Conservation (phyloP, 176 grass and related monocot genomes). For the Cocos nucifera region DNA sequence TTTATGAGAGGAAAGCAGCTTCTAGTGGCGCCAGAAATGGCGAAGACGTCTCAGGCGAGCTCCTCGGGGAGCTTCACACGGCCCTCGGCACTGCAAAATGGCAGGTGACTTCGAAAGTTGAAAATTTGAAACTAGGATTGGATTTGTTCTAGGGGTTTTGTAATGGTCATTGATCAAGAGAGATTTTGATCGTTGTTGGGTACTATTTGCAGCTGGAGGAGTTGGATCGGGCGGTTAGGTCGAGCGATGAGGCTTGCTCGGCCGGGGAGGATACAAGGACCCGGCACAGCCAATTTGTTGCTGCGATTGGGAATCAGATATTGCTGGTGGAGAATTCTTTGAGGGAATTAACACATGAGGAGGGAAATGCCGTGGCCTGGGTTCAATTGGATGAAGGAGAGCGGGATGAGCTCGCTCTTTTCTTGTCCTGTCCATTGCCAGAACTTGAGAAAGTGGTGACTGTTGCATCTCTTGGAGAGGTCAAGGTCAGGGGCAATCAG, state of each 20-base stretch:
- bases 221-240: constrained; percentile 46
- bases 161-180: no score
- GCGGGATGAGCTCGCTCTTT: constrained; percentile 66
- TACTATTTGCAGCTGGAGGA: constrained; percentile 61
- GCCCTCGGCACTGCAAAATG: constrained; percentile 75
- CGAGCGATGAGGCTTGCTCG: constrained; percentile 32
- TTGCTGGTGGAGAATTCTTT: constrained; percentile 60
- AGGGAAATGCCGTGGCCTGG: constrained; percentile 41
- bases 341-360: constrained; percentile 36
- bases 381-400: constrained; percentile 68
- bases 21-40: background rate
- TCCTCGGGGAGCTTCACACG: constrained; percentile 56
- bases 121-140: no score
- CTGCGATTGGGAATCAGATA: constrained; percentile 58
- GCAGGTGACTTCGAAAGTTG: constrained; percentile 3
- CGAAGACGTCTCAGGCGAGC: constrained; percentile 17
- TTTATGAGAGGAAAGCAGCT: background rate
- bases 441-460: constrained; percentile 27
- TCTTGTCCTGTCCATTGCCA: constrained; percentile 32
- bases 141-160: no score
- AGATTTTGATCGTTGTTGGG: background rate
- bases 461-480: constrained; percentile 27
- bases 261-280: constrained; percentile 58
- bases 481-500: constrained; percentile 30
- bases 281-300: constrained; percentile 53